A percentile compares a stretch with the other conserved stretches of the same genome.
Evolutionary conservation across 495 filamentous ascomycete species (phyloP).

Genomic region (Pseudotulostoma volvatum): DNA sequence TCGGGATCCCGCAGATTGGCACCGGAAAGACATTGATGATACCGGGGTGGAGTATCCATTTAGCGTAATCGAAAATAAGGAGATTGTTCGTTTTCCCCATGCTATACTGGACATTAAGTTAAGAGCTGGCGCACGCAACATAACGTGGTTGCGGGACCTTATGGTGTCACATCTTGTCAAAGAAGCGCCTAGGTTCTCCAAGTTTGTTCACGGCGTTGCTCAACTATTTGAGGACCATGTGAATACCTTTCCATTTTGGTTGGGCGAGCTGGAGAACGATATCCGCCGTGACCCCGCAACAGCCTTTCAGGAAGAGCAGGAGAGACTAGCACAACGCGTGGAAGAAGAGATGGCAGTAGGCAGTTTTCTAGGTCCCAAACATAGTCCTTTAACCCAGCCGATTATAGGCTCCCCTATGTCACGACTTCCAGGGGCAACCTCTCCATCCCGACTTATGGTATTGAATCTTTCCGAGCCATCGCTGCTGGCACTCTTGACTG

Average conservation of each 20-base stretch:
- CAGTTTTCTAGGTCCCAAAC: conserved; percentile 47
- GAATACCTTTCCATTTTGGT: conserved; percentile 93
- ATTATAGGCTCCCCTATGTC: conserved; percentile 42
- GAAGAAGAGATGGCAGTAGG: conserved; percentile 83
- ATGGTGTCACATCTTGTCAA: conserved; percentile 87
- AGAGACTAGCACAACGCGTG: conserved; percentile 55
- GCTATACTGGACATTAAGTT: conserved; percentile 88
- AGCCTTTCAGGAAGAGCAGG: conserved; percentile 84
- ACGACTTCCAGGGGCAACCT: conserved; percentile 12
- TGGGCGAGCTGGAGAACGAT: conserved; percentile 74
- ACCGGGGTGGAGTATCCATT: conserved; percentile 75
- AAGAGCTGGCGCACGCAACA: conserved; percentile 53
- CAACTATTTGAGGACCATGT: conserved; percentile 88
- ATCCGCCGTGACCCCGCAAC: conserved; percentile 82
- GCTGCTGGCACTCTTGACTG: not conserved
- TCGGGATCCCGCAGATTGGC: conserved; percentile 77
- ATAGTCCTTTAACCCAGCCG: conserved; percentile 27
- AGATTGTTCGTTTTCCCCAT: conserved; percentile 83
- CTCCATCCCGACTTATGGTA: conserved; percentile 9
- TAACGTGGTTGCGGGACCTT: conserved; percentile 78
- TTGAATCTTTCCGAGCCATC: not conserved
- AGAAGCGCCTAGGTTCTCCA: conserved; percentile 77
- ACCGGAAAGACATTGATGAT: conserved; percentile 77
- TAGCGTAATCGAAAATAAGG: conserved; percentile 65
- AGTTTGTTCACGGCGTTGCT: conserved; percentile 88